Conservation (phyloP, 148 eudicot genomes). For the Nepenthes gracilis region DNA sequence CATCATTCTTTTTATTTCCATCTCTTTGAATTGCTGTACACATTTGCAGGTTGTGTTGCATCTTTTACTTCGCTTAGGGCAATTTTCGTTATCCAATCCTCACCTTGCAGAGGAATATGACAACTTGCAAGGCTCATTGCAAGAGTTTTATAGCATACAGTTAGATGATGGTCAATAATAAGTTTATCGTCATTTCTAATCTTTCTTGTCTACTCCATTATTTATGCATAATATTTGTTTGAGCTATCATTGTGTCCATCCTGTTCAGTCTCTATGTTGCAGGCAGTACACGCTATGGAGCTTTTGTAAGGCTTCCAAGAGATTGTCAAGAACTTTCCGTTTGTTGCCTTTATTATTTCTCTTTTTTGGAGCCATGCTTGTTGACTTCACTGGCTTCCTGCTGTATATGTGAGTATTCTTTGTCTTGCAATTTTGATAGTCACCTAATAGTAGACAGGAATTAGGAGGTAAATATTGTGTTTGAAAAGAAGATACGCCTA, state of each 20-base stretch:
- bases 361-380: constrained; percentile 43
- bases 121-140: constrained; percentile 42
- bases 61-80: constrained; percentile 69
- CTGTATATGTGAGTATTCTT: constrained; percentile 68
- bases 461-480: no score
- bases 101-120: constrained; percentile 49
- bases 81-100: constrained; percentile 37
- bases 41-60: constrained; percentile 51
- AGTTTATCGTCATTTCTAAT: background rate
- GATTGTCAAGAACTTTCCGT: constrained; percentile 67
- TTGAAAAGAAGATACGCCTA: no score
- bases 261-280: constrained; percentile 19
- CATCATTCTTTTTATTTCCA: background rate
- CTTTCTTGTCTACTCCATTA: background rate
- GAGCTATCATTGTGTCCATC: background rate
- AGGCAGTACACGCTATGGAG: constrained; percentile 56
- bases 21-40: constrained; percentile 3
- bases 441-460: background rate
- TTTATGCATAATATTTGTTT: background rate
- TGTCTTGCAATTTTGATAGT: background rate
- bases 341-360: constrained; percentile 73
- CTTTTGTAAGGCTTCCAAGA: constrained; percentile 54
- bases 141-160: constrained; percentile 38
- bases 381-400: constrained; percentile 64
- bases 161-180: constrained; percentile 31